A percentile compares a stretch with the other conserved stretches of the same genome.
Conservation (phyloP, 2,329 filamentous ascomycete genomes). For the Clonostachys chloroleuca region DNA sequence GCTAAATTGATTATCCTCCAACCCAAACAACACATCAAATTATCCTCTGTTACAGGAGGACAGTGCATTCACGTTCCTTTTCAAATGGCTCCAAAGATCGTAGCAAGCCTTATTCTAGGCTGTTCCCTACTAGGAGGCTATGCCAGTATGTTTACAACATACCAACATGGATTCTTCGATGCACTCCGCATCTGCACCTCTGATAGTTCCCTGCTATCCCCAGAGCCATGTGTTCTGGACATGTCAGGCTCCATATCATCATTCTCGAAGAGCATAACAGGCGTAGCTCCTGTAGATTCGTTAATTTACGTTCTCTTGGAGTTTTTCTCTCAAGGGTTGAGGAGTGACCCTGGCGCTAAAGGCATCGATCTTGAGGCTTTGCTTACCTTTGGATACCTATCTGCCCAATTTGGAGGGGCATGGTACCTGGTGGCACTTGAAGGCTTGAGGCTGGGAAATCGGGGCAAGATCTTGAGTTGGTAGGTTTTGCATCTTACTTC, state of each 20-base stretch:
- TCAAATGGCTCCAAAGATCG: not conserved
- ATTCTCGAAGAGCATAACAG: not conserved
- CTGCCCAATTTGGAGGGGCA: slow-evolving; percentile 3
- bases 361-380: slow-evolving; percentile 2
- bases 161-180: slow-evolving; percentile 4
- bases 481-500: not conserved
- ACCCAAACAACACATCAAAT: too few species aligned
- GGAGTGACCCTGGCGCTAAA: not conserved
- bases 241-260: slow-evolving; percentile 1
- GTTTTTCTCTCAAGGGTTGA: slow-evolving; percentile 3
- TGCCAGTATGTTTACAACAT: slow-evolving; percentile 2
- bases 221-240: not conserved
- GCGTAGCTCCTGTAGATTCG: not conserved
- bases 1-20: too few species aligned
- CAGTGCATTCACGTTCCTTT: too few species aligned
- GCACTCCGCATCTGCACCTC: slow-evolving; percentile 1
- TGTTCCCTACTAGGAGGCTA: slow-evolving; percentile 5
- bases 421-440: slow-evolving; percentile 4
- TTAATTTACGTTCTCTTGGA: slow-evolving; percentile 2
- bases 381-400: slow-evolving; percentile 1
- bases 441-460: slow-evolving; percentile 1
- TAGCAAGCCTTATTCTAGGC: slow-evolving; percentile 1
- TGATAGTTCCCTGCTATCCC: not conserved
- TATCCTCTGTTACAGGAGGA: too few species aligned
- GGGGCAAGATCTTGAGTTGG: slow-evolving; percentile 1